phyloP scores from a whole-genome alignment of 2,329 filamentous ascomycete species.

The Cercospora sp. region DNA sequence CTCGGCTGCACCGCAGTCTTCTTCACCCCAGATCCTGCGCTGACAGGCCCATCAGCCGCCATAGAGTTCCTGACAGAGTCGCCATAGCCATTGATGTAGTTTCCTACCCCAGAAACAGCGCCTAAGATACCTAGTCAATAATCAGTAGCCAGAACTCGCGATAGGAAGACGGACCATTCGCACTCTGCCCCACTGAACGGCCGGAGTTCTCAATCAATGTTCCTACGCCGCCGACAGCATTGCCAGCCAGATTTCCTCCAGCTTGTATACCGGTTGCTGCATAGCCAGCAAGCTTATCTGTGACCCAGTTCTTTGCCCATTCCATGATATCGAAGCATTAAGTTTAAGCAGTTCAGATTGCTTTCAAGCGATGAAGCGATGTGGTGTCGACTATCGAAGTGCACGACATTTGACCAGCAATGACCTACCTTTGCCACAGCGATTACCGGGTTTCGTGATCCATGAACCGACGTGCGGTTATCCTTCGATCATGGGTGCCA shows the following conservation, averaged over 20 bases:
- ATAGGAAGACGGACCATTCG: conserved; percentile 25
- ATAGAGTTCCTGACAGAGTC: conserved; percentile 36
- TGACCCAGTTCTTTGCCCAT: conserved; percentile 37
- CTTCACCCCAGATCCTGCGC: conserved; percentile 21
- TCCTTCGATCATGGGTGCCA: conserved; percentile 13
- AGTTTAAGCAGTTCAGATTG: background rate
- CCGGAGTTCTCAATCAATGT: conserved; percentile 39
- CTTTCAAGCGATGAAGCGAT: background rate
- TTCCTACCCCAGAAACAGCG: conserved; percentile 38
- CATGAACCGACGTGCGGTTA: background rate
- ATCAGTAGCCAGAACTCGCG: conserved; percentile 22
- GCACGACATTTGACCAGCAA: conserved; percentile 1
- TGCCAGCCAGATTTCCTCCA: conserved; percentile 42
- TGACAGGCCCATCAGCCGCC: conserved; percentile 35
- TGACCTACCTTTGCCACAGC: conserved; percentile 6
- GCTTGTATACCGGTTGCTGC: conserved; percentile 40
- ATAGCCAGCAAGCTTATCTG: conserved; percentile 37
- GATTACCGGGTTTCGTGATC: background rate
- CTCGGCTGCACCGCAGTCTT: conserved; percentile 32
- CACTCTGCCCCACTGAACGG: conserved; percentile 39
- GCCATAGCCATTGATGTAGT: conserved; percentile 41
- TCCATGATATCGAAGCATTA: conserved; percentile 20
- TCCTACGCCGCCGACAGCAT: conserved; percentile 41
- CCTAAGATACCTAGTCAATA: conserved; percentile 38
- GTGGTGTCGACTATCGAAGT: background rate